Conservation (phyloP, 2,329 filamentous ascomycete species). For the Venturia oleaginea region DNA sequence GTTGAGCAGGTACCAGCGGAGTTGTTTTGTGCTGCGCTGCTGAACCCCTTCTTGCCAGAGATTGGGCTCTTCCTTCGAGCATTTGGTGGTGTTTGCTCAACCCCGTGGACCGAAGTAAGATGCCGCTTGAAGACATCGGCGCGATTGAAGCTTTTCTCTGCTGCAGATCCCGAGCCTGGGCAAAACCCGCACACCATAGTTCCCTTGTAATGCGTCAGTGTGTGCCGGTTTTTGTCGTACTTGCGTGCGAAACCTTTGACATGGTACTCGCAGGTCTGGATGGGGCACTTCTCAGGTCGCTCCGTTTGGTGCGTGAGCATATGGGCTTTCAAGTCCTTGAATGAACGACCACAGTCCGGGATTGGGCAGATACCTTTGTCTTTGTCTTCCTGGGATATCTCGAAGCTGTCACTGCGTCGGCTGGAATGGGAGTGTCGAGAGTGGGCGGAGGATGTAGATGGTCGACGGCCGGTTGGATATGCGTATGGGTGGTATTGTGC, state of each 20-base stretch:
- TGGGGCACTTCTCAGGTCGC: conserved; percentile 88
- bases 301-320: conserved; percentile 91
- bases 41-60: conserved; percentile 52
- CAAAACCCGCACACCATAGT: conserved; percentile 97
- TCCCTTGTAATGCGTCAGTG: conserved; percentile 90
- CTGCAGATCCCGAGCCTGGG: conserved; percentile 75
- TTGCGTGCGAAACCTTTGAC: conserved; percentile 87
- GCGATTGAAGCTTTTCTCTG: conserved; percentile 91
- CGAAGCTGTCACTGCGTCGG: conserved; percentile 36
- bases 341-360: conserved; percentile 73
- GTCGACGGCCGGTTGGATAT: conserved; percentile 42
- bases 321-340: conserved; percentile 89
- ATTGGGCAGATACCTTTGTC: conserved; percentile 68
- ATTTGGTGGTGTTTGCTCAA: conserved; percentile 88
- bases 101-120: conserved; percentile 79
- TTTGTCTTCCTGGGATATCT: conserved; percentile 46
- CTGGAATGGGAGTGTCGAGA: conserved; percentile 55
- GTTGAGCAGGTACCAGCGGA: conserved; percentile 76
- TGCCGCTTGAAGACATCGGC: conserved; percentile 95
- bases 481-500: conserved; percentile 47
- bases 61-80: conserved; percentile 60
- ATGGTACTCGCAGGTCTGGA: conserved; percentile 85
- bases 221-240: conserved; percentile 94
- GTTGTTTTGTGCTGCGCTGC: conserved; percentile 56
- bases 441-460: conserved; percentile 62